Evolutionary conservation across 2,329 filamentous ascomycete genomes (phyloP), one percentile per base, ranked within the genome.

Genomic region (Drechslerella coelobrocha): DNA sequence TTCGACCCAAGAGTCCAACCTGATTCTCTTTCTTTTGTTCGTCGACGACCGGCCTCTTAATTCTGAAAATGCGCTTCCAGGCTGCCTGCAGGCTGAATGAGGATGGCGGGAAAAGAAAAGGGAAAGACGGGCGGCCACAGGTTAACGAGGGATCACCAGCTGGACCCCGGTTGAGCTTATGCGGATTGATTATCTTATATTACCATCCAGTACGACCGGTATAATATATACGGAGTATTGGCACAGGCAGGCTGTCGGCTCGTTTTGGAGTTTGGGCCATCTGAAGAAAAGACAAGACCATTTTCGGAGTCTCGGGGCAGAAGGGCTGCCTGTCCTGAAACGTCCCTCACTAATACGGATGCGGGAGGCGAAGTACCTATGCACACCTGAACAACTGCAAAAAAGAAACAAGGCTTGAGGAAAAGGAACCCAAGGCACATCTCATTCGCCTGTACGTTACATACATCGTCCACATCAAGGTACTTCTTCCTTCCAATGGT

Each of bases 331-430:
- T 59, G 66, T 59, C 66, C 54, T 71, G 66, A 71, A 71, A 71
- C 66, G 37, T 39, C 59, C 66, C 56, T 71, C 37, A 63, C 66
- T 71, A 71, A 59, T 59, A 63, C 66, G 66, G 66, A 71, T 71
- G 53, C 54, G 66, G 66, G 66, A 71, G 66, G 66, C 65, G 51
- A 69, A 59, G 61, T 51, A 69, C 51, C 63, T 41, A 17, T 41
- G 41, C 17, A 45, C 41, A 19, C 41, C 41, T 45, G 41, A 45
- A 23, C 14, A 23, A 51, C 12, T n/a, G n/a, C n/a, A 51, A 31
- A 19, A 27, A 31, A 12, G 21, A 19, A 21, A 50, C 6, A n/a
- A 24, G 10, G 45, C 14, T n/a, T n/a, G n/a, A 45, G 41, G 41
- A 45, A 45, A 21, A 45, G n/a, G 41, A 45, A 6, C 10, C 37